Conservation (phyloP, 2,329 filamentous ascomycete species). For the Aspergillus fischeri region DNA sequence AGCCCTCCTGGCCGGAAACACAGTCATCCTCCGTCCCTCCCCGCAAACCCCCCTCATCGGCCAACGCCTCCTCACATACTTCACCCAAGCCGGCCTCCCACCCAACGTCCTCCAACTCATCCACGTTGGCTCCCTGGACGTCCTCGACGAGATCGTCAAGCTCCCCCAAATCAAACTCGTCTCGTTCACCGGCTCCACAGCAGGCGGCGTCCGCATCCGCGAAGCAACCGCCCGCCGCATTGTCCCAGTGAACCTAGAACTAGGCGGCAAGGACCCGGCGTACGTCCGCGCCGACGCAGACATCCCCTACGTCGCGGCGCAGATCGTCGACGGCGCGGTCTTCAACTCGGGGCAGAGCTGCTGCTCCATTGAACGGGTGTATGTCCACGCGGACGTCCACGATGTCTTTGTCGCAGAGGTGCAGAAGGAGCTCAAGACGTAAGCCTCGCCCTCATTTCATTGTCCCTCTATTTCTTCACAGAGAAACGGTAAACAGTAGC, state of each 20-base stretch:
- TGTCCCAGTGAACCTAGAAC: slow-evolving; percentile 78
- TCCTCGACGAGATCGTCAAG: slow-evolving; percentile 72
- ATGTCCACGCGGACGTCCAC: slow-evolving; percentile 77
- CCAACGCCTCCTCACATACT: slow-evolving; percentile 71
- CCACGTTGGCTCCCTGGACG: slow-evolving; percentile 70
- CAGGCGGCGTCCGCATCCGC: slow-evolving; percentile 76
- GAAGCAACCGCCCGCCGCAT: slow-evolving; percentile 75
- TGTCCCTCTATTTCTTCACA: not conserved
- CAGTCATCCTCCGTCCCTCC: slow-evolving; percentile 84
- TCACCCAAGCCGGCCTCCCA: slow-evolving; percentile 73
- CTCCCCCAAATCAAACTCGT: slow-evolving; percentile 71
- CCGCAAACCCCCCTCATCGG: slow-evolving; percentile 87
- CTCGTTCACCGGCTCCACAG: slow-evolving; percentile 88
- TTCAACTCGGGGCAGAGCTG: slow-evolving; percentile 97
- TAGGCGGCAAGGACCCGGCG: slow-evolving; percentile 88
- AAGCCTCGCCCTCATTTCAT: not conserved
- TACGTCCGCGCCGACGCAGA: slow-evolving; percentile 82
- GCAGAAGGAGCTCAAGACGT: slow-evolving; percentile 69
- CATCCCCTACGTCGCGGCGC: slow-evolving; percentile 78
- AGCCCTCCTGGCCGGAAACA: slow-evolving; percentile 81
- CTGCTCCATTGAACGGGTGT: slow-evolving; percentile 83
- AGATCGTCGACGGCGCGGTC: slow-evolving; percentile 84
- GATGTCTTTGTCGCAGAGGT: slow-evolving; percentile 76
- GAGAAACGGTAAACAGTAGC: too few relatives aligned
- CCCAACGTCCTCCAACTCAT: slow-evolving; percentile 80